Evolutionary conservation across 208 protist species (phyloP), one percentile per base, ranked within the genome.

Genomic region (Crithidia brevicula): DNA sequence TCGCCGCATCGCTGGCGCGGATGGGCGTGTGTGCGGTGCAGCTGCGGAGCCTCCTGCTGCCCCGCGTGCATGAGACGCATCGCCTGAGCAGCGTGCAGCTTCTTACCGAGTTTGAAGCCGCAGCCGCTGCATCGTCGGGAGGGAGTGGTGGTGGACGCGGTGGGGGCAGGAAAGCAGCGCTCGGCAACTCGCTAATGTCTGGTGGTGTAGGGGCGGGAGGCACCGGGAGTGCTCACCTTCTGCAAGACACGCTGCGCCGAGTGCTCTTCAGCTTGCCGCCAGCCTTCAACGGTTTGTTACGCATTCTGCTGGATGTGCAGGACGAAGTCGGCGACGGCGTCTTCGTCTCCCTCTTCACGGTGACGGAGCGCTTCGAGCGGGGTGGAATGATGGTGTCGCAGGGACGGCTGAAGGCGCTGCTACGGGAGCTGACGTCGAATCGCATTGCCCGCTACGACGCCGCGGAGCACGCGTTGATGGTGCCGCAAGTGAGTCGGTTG

Each of bases 351-450:
- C 61, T 96, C 43, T 85, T 83, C 65, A 57, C 77, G 0, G 63
- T 89, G 8, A 66, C 73, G n/a, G 70, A 85, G 53, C 54, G 82
- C 45, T 84, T 94, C 33, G 83, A 91, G 58, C 50, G 84, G 52
- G 64, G 67, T 25, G 88, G 85, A 0, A 28, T 87, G 34, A 84
- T 96, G 77, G 64, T 96, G 31, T 91, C 85, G 4, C 77, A 86
- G 28, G 86, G 81, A 0, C 82, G 87, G 18, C 58, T 91, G 62
- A 87, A 81, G 69, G 74, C 83, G 15, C 71, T 96, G 42, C 81
- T 87, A 68, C 54, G 78, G 23, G 88, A 96, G 74, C 81, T 96
- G 20, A 94, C 88, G 8, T 94, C 88, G 34, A 96, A 96, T 53
- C 83, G 88, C 16, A 74, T 96, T 2, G 91, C 88, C 11, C 65